A percentile compares a stretch with the other conserved stretches of the same genome.
Conservation (phyloP, 2,329 filamentous ascomycete genomes). For the Emergomyces africanus region DNA sequence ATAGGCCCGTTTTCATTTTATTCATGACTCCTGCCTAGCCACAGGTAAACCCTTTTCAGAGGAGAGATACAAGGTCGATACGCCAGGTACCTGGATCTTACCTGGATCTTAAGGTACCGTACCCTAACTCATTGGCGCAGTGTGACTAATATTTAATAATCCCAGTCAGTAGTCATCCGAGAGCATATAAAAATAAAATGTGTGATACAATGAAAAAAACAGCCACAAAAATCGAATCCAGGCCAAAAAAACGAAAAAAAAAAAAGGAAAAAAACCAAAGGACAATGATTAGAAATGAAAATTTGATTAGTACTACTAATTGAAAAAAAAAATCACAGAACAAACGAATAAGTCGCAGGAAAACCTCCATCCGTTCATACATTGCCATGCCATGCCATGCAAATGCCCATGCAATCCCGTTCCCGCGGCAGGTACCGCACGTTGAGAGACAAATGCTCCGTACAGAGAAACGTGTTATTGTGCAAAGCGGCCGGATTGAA, state of each 20-base stretch:
- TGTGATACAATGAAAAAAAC: conserved; percentile 1
- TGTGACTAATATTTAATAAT: background rate
- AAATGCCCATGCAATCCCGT: background rate
- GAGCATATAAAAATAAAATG: conserved; percentile 1
- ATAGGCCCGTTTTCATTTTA: conserved; percentile 1
- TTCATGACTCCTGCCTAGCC: background rate
- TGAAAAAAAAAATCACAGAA: too few species aligned
- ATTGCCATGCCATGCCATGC: background rate
- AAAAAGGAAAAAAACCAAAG: background rate
- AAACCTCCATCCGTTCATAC: background rate
- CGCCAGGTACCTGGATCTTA: background rate
- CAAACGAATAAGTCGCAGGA: background rate
- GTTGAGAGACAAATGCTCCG: background rate
- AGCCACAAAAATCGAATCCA: background rate
- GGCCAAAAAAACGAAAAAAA: background rate
- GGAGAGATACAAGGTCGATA: background rate
- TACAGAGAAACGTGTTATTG: background rate
- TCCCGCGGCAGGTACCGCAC: background rate
- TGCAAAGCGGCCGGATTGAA: background rate
- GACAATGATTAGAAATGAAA: background rate
- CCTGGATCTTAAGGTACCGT: background rate
- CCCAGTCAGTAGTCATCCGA: background rate
- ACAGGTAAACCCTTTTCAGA: background rate
- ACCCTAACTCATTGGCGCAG: background rate
- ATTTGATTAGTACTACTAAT: too few species aligned